Conservation (phyloP, 2,329 filamentous ascomycete genomes). For the Arthrobotrys megalospora region DNA sequence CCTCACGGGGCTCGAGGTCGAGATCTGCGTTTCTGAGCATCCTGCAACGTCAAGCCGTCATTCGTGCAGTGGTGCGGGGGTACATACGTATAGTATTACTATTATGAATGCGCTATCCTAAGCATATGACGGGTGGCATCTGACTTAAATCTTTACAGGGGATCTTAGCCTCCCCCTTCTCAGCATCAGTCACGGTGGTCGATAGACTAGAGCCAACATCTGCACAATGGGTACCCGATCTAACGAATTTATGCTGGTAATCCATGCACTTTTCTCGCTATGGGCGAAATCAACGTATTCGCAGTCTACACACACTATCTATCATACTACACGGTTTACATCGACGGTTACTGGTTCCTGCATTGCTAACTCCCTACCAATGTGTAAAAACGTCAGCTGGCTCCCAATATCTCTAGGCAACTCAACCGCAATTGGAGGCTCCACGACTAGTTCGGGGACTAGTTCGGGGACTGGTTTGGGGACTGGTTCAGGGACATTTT, state of each 20-base stretch:
- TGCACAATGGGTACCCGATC: neutral
- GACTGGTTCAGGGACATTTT: neutral
- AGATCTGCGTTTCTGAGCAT: too few relatives aligned
- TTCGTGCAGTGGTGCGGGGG: too few relatives aligned
- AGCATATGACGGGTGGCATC: too few relatives aligned
- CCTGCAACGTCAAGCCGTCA: too few relatives aligned
- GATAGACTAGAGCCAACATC: neutral
- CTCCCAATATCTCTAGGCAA: neutral
- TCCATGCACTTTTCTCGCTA: neutral
- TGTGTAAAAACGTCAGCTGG: conserved; percentile 7
- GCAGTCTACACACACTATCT: neutral
- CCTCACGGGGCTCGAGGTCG: too few relatives aligned
- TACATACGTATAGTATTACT: too few relatives aligned
- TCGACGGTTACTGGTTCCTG: conserved; percentile 9
- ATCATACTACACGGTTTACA: conserved; percentile 2
- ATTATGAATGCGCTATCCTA: too few relatives aligned
- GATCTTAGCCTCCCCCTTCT: too few relatives aligned
- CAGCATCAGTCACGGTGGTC: too few relatives aligned
- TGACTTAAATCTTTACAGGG: too few relatives aligned
- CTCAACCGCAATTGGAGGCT: neutral
- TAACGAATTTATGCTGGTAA: neutral
- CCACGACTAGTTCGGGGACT: too few relatives aligned
- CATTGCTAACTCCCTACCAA: neutral
- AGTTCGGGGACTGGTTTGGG: neutral
- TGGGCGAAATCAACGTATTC: neutral